Base-by-base conservation (phyloP, 2,329 filamentous ascomycete genomes). In the Phyllosticta paracitricarpa region DNA sequence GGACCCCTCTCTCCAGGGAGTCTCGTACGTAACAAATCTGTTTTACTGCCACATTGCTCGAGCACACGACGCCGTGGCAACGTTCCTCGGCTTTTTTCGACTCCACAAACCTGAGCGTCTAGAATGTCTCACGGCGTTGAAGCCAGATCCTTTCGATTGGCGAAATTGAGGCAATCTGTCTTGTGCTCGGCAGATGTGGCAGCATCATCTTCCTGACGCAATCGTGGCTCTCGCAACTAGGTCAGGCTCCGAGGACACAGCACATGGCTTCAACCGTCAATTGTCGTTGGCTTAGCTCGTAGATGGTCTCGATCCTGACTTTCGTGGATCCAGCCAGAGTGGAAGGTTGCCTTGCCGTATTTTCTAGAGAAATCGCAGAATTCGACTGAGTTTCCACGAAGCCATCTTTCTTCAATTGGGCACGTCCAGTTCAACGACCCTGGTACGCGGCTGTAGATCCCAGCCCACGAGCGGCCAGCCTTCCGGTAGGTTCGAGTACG, bases 391-490 rank as follows among this genome's bases (percentile, higher is more conserved):
- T 30, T 2, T 30, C 28, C 53, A 51, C 12, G 19, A 3, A 14
- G 40, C 17, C 40, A 24, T 25, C 19, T 48, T 10, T 28, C 3
- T 33, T 33, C 51, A 61, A n/a, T 30, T 61, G 6, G 58, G 58
- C 4, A 61, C 40, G 17, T 59, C 60, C 7, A 53, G 52, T 17
- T 62, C 60, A 57, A 62, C 67, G 17, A 65, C 62, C 53, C 70
- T 62, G 35, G 69, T 61, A 10, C 71, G 65, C 2, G 65, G 24
- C 54, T 81, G 71, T 1, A 73, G 67, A 2, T 79, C 65, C 80
- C 83, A 86, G 2, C 82, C 84, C 28, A 80, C 65, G 58, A 73
- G 74, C 2, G 85, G 85, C 86, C 86, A 88, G 6, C 82, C 85
- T 30, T 79, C 66, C 0, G 86, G 86, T 7, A 88, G 72, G 2